A percentile compares a stretch with the other conserved stretches of the same genome.
phyloP scores from a whole-genome alignment of 1,284 basidiomycete species.

The Cryptococcus maquisensis region DNA sequence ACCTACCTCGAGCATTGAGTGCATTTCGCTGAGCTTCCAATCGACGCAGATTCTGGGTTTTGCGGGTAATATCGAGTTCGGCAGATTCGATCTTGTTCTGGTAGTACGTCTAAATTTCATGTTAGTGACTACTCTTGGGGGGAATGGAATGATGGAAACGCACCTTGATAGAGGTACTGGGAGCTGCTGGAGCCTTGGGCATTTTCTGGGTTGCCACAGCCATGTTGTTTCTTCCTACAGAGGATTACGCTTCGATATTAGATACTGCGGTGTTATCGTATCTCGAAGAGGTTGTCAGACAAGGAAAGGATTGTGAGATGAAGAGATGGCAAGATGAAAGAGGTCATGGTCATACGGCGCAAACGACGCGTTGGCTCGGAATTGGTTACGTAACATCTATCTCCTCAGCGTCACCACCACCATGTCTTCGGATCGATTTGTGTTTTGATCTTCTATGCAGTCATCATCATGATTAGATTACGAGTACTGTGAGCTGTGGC shows the following conservation, averaged over 20 bases:
- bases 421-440: not conserved
- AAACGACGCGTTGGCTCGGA: not conserved
- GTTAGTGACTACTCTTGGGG: not conserved
- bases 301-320: not conserved
- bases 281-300: not conserved
- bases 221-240: conserved; percentile 9
- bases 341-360: not conserved
- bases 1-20: conserved; percentile 83
- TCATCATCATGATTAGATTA: not conserved
- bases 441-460: not conserved
- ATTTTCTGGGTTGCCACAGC: conserved; percentile 27
- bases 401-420: not conserved
- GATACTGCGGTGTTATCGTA: not conserved
- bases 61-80: conserved; percentile 88
- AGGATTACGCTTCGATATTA: not conserved
- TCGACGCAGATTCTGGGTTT: conserved; percentile 92
- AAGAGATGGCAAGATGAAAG: not conserved
- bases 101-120: conserved; percentile 67
- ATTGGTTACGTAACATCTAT: not conserved
- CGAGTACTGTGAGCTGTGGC: not conserved
- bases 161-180: conserved; percentile 32
- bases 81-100: conserved; percentile 92
- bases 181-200: conserved; percentile 14
- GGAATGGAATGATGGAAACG: not conserved
- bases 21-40: conserved; percentile 96